Conservation (phyloP, 768 basidiomycete species). For the Harrya chromipes region DNA sequence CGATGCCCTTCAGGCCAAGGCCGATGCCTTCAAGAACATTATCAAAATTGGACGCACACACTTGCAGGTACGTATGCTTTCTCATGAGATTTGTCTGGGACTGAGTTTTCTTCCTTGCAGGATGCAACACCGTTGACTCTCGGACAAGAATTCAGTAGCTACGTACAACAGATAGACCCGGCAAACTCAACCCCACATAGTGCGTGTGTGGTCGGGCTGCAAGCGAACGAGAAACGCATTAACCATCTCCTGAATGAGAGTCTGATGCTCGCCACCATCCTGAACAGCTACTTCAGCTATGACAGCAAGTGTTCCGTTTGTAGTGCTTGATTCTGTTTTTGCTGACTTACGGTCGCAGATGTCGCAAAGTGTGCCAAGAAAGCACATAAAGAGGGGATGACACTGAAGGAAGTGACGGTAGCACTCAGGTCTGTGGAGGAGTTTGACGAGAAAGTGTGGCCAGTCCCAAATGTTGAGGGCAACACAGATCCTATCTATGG, state of each 20-base stretch:
- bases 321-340: neutral
- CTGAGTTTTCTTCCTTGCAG: conserved; percentile 36
- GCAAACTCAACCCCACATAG: conserved; percentile 99
- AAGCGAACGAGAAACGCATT: conserved; percentile 95
- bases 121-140: conserved; percentile 97
- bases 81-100: neutral
- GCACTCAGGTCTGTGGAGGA: conserved; percentile 82
- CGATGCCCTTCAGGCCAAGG: conserved; percentile 80
- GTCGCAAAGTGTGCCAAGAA: conserved; percentile 99
- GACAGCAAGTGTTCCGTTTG: conserved; percentile 71
- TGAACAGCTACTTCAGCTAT: conserved; percentile 95
- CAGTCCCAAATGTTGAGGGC: too few species aligned
- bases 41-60: conserved; percentile 99
- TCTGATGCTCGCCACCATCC: conserved; percentile 95
- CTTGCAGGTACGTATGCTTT: conserved; percentile 54
- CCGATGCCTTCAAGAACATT: conserved; percentile 81
- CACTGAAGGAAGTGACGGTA: conserved; percentile 93
- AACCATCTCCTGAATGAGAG: conserved; percentile 87
- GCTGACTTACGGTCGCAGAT: conserved; percentile 46
- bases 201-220: conserved; percentile 97
- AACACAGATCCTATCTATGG: too few species aligned
- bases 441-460: conserved; percentile 92
- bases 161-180: conserved; percentile 95
- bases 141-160: conserved; percentile 98
- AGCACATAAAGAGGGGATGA: conserved; percentile 98